Conservation (phyloP, 2,329 filamentous ascomycete species). For the Proliferodiscus dingleyae region DNA sequence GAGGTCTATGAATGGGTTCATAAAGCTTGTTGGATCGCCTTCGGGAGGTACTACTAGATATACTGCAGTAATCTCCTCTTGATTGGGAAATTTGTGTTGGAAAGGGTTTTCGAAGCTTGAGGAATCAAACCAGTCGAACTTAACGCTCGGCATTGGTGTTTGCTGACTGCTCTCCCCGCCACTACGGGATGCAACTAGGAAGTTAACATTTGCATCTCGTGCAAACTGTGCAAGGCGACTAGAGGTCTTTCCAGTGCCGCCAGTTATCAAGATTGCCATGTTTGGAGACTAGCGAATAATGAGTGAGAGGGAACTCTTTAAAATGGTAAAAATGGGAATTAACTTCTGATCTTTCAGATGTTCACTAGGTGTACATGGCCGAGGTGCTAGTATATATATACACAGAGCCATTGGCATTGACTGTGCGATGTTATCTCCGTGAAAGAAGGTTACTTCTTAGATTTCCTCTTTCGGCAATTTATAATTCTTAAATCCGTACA, state of each 20-base stretch:
- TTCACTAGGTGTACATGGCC: no score
- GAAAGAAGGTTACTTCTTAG: no score
- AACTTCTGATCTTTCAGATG: no score
- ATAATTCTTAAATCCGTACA: no score
- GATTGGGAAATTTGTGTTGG: conserved; percentile 14
- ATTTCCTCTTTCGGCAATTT: no score
- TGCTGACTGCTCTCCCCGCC: conserved; percentile 1
- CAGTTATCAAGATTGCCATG: conserved; percentile 36
- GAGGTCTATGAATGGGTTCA: conserved; percentile 39
- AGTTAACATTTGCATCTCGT: conserved; percentile 26
- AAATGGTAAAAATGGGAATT: no score
- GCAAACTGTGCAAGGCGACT: conserved; percentile 34
- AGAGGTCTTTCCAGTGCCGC: conserved; percentile 41
- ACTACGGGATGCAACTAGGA: conserved; percentile 36
- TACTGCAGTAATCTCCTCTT: conserved; percentile 31
- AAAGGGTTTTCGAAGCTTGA: conserved; percentile 37
- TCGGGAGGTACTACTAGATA: conserved; percentile 37
- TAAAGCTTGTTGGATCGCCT: conserved; percentile 28
- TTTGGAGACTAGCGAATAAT: background rate
- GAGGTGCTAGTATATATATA: no score
- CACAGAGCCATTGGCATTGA: no score
- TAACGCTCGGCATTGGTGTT: conserved; percentile 17
- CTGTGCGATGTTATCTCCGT: no score
- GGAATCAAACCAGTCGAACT: conserved; percentile 42
- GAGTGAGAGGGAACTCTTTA: no score